phyloP scores from a whole-genome alignment of 2,329 filamentous ascomycete genomes.

The Hypocrella siamensis region DNA sequence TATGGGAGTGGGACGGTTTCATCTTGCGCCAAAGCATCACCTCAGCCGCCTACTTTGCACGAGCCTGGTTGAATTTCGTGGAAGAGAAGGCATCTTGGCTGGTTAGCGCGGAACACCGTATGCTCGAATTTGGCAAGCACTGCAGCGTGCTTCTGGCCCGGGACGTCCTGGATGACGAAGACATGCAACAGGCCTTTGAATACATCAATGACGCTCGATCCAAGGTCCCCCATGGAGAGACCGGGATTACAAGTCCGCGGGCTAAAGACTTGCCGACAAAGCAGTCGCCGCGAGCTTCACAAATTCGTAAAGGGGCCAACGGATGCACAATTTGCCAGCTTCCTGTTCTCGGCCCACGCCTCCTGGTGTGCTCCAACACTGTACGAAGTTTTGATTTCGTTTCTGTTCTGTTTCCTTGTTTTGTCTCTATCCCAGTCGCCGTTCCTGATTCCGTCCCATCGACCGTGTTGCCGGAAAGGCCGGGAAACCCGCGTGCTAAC shows the following conservation, averaged over 20 bases:
- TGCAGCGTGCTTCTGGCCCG: conserved; percentile 32
- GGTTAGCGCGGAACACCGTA: conserved; percentile 27
- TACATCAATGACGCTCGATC: conserved; percentile 26
- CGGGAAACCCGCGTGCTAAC: conserved; percentile 8
- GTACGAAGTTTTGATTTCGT: no score
- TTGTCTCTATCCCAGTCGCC: no score
- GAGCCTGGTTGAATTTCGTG: conserved; percentile 35
- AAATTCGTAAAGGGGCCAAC: conserved; percentile 24
- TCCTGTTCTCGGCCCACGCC: conserved; percentile 28
- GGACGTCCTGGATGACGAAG: conserved; percentile 27
- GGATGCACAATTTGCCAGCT: conserved; percentile 33
- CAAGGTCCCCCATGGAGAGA: conserved; percentile 5
- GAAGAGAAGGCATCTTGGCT: conserved; percentile 36
- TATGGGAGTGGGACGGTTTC: conserved; percentile 41
- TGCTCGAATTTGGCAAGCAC: conserved; percentile 40
- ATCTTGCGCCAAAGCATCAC: conserved; percentile 34
- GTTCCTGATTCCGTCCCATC: no score
- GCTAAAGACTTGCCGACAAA: conserved; percentile 6
- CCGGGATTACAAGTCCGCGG: conserved; percentile 1
- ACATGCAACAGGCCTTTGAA: conserved; percentile 24
- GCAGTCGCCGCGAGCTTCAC: conserved; percentile 16
- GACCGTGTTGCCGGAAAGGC: no score
- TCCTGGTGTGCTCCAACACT: conserved; percentile 34
- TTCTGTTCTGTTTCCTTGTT: no score
- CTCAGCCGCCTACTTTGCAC: conserved; percentile 34